phyloP scores from a whole-genome alignment of 352 stramenopile genomes.

The Hyaloperonospora arabidopsidis region DNA sequence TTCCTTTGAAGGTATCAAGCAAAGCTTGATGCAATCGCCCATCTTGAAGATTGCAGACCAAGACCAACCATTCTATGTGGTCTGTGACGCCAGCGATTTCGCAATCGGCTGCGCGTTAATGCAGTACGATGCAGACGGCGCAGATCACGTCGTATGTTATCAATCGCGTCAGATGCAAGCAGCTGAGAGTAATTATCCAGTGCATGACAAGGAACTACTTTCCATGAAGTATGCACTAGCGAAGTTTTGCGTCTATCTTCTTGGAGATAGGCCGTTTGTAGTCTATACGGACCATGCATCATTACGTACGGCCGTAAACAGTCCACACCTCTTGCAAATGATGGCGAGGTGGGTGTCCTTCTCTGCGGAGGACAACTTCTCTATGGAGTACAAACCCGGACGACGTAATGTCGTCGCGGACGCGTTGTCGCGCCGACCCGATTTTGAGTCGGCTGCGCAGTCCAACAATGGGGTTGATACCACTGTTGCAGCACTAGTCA shows the following conservation, averaged over 20 bases:
- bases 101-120: neutral
- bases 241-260: neutral
- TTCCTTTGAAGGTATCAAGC: conserved; percentile 1
- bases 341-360: neutral
- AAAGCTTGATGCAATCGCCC: neutral
- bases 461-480: too few relatives aligned
- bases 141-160: conserved; percentile 1
- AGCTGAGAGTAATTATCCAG: neutral
- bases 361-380: neutral
- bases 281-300: neutral
- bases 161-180: neutral
- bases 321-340: neutral
- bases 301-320: neutral
- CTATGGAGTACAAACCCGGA: neutral
- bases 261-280: neutral
- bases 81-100: conserved; percentile 1
- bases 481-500: too few relatives aligned
- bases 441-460: neutral
- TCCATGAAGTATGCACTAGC: conserved; percentile 1
- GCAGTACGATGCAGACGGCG: neutral
- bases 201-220: conserved; percentile 1
- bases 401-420: neutral
- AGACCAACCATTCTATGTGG: neutral
- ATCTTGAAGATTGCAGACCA: neutral
- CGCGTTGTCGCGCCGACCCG: neutral